Evolutionary conservation across 805 yeast genomes (phyloP).

Genomic region (Blastobotrys attinorum): DNA sequence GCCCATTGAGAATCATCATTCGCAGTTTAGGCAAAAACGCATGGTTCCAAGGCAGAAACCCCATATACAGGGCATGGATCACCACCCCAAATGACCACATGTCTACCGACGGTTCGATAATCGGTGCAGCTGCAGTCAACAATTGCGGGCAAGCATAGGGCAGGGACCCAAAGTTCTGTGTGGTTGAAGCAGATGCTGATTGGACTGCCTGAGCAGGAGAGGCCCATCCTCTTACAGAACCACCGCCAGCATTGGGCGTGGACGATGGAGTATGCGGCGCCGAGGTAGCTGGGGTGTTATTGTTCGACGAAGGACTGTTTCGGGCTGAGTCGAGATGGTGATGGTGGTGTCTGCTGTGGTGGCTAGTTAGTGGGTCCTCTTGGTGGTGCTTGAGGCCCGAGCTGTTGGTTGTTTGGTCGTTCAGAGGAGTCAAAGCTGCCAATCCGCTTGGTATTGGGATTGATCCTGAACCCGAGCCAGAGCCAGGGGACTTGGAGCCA

Average conservation of each 20-base stretch:
- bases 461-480: neutral
- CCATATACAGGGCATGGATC: conserved; percentile 62
- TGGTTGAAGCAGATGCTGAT: conserved; percentile 15
- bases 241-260: neutral
- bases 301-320: neutral
- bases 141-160: conserved; percentile 93
- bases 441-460: neutral
- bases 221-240: neutral
- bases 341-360: no score
- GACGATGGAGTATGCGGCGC: neutral
- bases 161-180: conserved; percentile 63
- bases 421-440: neutral
- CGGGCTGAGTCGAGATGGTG: no score
- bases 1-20: conserved; percentile 61
- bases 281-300: neutral
- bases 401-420: neutral
- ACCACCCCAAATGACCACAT: conserved; percentile 88
- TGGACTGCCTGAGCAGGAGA: conserved; percentile 6
- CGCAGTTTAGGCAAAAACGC: conserved; percentile 74
- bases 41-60: conserved; percentile 76
- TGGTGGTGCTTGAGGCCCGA: neutral
- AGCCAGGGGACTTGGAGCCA: neutral
- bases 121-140: conserved; percentile 45
- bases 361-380: neutral
- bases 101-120: conserved; percentile 62